Percentiles rank a stretch among this genome's conserved stretches.
phyloP scores from a whole-genome alignment of 1,284 basidiomycete species.

The Mycocalia duriaeana region DNA sequence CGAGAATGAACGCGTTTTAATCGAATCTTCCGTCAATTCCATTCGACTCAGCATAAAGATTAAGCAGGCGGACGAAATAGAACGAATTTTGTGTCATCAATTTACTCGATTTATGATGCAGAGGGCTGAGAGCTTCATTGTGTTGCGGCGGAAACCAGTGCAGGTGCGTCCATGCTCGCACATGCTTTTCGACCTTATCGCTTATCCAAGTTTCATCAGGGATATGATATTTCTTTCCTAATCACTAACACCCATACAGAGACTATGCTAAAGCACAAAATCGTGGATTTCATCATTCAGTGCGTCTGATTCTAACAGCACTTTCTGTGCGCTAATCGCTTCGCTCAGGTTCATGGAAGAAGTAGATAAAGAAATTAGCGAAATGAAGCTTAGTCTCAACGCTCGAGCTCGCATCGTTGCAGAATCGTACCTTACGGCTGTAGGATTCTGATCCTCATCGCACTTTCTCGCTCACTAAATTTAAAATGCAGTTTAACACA shows the following conservation, averaged over 20 bases:
- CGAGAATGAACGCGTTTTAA: slow-evolving; percentile 93
- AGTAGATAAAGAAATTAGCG: slow-evolving; percentile 88
- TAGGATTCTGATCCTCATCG: slow-evolving; percentile 32
- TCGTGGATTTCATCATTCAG: slow-evolving; percentile 99
- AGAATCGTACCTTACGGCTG: slow-evolving; percentile 79
- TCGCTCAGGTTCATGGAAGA: slow-evolving; percentile 92
- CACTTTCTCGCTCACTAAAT: slow-evolving; percentile 1
- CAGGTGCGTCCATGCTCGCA: slow-evolving; percentile 47
- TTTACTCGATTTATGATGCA: slow-evolving; percentile 99
- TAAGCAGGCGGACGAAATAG: slow-evolving; percentile 99
- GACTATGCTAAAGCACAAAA: slow-evolving; percentile 98
- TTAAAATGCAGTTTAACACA: slow-evolving; percentile 31
- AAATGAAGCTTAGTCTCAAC: slow-evolving; percentile 90
- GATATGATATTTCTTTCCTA: slow-evolving; percentile 97
- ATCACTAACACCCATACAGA: slow-evolving; percentile 97
- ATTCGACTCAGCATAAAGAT: slow-evolving; percentile 96
- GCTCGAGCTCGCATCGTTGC: slow-evolving; percentile 96
- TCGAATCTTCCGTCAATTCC: slow-evolving; percentile 96
- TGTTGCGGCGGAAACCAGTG: slow-evolving; percentile 91
- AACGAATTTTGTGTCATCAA: slow-evolving; percentile 94
- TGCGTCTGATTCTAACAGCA: slow-evolving; percentile 26
- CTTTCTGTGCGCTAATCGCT: background rate
- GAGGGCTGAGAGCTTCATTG: slow-evolving; percentile 94
- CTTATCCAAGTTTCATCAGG: slow-evolving; percentile 40
- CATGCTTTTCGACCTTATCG: slow-evolving; percentile 1